Percentiles rank a stretch among this genome's conserved stretches.
These are phyloP conservation scores for Neurospora crassa DNA, from an alignment of 2,329 filamentous ascomycete species.

Conservation along the genomic window DNA sequence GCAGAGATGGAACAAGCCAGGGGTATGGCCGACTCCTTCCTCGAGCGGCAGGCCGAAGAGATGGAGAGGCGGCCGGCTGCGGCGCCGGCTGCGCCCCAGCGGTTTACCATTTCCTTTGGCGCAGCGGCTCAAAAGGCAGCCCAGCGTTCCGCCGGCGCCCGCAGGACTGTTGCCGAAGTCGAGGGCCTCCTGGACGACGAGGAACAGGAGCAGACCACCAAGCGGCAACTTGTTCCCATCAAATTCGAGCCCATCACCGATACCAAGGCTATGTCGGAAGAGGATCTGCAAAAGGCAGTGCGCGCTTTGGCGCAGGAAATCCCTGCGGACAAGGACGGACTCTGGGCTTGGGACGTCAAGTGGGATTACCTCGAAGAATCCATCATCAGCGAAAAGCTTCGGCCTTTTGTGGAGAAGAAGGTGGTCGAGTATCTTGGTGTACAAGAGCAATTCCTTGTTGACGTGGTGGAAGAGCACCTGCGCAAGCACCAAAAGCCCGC, in stretches of 20 bases:
- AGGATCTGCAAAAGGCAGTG: conserved; percentile 76
- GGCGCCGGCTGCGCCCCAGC: conserved; percentile 46
- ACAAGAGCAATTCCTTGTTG: conserved; percentile 90
- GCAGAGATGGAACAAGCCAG: conserved; percentile 68
- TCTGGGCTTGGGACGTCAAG: conserved; percentile 88
- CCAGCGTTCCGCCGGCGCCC: conserved; percentile 44
- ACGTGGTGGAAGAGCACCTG: conserved; percentile 83
- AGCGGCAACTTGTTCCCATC: conserved; percentile 71
- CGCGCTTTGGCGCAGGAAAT: conserved; percentile 81
- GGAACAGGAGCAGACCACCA: conserved; percentile 64
- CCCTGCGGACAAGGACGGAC: conserved; percentile 70
- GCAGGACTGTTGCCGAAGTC: conserved; percentile 84
- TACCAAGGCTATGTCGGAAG: conserved; percentile 64
- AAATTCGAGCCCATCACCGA: conserved; percentile 64
- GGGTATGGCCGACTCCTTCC: conserved; percentile 83
- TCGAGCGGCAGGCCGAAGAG: conserved; percentile 74
- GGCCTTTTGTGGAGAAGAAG: conserved; percentile 96
- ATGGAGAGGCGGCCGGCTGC: conserved; percentile 40
- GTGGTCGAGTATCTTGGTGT: conserved; percentile 94
- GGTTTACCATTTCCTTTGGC: conserved; percentile 88
- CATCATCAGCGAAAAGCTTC: conserved; percentile 74
- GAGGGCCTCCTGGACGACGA: conserved; percentile 93
- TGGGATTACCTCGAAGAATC: conserved; percentile 85
- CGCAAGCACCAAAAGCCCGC: conserved; percentile 65
- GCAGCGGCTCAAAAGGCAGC: conserved; percentile 69